A percentile compares a stretch with the other conserved stretches of the same genome.
These are phyloP conservation scores for Gamarada debralockiae DNA, from an alignment of 495 filamentous ascomycete species.

Conservation along the genomic window DNA sequence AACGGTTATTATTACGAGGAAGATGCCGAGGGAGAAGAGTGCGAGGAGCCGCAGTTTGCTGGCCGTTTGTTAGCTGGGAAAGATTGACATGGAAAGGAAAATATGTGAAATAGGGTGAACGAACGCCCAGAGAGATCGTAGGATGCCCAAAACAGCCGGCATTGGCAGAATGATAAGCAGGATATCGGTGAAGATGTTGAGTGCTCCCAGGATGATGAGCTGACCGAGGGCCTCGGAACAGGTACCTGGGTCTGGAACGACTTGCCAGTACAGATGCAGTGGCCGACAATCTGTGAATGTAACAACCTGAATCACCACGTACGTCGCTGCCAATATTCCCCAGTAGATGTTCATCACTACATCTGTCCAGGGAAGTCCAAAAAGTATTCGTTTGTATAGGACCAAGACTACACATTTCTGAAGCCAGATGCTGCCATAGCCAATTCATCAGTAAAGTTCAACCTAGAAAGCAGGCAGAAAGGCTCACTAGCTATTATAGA, in stretches of 20 bases:
- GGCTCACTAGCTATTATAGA: constrained; percentile 34
- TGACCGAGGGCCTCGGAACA: constrained; percentile 38
- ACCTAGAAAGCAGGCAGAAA: neutral
- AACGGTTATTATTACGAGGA: constrained; percentile 38
- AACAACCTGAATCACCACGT: constrained; percentile 31
- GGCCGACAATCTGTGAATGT: constrained; percentile 44
- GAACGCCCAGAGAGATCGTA: constrained; percentile 61
- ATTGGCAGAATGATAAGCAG: constrained; percentile 39
- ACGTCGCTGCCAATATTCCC: constrained; percentile 30
- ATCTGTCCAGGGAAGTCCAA: constrained; percentile 31
- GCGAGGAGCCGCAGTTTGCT: constrained; percentile 36
- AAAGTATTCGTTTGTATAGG: constrained; percentile 36
- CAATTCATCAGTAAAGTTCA: neutral
- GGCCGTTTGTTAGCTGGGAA: constrained; percentile 31
- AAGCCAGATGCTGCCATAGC: constrained; percentile 31
- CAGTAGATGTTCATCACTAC: constrained; percentile 31
- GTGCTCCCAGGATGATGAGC: constrained; percentile 33
- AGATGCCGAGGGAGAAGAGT: constrained; percentile 36
- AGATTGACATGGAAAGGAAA: constrained; percentile 33
- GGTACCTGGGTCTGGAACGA: constrained; percentile 36
- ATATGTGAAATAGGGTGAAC: constrained; percentile 60
- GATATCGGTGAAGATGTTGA: constrained; percentile 41
- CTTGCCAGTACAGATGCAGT: too few relatives aligned
- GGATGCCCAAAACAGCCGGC: constrained; percentile 31
- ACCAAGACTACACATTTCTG: constrained; percentile 39